Evolutionary conservation across 148 eudicot genomes (phyloP), one percentile per base, ranked within the genome.

Genomic region (Oxyria digyna): DNA sequence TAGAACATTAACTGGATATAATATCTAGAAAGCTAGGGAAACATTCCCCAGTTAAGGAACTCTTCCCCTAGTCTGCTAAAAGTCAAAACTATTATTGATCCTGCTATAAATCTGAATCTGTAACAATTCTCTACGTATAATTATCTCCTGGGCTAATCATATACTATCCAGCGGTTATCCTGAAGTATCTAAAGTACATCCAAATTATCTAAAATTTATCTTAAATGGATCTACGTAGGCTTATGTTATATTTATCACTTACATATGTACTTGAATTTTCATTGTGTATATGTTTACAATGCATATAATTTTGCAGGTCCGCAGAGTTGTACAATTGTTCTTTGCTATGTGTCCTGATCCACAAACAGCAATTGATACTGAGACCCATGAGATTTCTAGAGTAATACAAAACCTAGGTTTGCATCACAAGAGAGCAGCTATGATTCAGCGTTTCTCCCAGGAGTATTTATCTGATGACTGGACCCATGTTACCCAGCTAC

Each of bases 401-500:
- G 67, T 80, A 64, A 89, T 81, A 71, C 72, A 69, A 71, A 78
- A 83, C 71, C 73, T 93, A 52, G 96, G 98, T 42, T 74, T 89
- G 72, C 74, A 81, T 1, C 76, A 69, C 54, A 89, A 81, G 81
- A 81, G 89, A 78, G 78, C 98, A 15, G 40, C 33, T 15, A 78
- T 55, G 82, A 86, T 93, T 78, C 80, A 78, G 17, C 80, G 79
- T 14, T 76, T 93, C 57, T 93, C 96, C 12, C 62, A 8, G 45
- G 86, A 89, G 74, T 93, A 89, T 75, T 52, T 89, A 72, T 77
- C 63, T 29, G 81, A 82, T 15, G 54, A 75, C 13, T 93, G 98
- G 96, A 86, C 91, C 35, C 81, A 87, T 70, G 94, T 89, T 17
- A 87, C 96, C 46, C 75, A 93, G 69, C 79, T 93, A 49, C 82